phyloP scores from a whole-genome alignment of 2,329 filamentous ascomycete species.

The Domatiomyces catenatus region DNA sequence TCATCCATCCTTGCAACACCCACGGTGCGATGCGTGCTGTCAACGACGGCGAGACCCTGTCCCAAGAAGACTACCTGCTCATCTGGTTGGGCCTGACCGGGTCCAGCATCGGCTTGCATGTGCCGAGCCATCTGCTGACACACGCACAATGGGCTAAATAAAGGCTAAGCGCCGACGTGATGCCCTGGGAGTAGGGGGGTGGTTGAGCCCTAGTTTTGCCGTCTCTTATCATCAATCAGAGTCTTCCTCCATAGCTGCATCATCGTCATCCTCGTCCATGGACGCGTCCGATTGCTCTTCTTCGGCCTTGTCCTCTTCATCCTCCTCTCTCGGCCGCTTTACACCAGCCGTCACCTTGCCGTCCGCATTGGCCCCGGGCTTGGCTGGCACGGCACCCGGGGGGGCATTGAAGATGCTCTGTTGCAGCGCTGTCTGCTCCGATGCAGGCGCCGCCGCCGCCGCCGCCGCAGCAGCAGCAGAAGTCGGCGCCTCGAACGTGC shows the following conservation, averaged over 20 bases:
- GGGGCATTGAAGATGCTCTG: constrained; percentile 64
- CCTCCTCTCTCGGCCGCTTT: constrained; percentile 56
- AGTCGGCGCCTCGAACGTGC: constrained; percentile 62
- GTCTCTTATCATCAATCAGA: not conserved
- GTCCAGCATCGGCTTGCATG: constrained; percentile 59
- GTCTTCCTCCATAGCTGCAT: constrained; percentile 26
- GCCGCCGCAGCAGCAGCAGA: constrained; percentile 32
- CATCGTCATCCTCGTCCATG: constrained; percentile 59
- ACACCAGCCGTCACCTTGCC: constrained; percentile 39
- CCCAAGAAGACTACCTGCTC: constrained; percentile 56
- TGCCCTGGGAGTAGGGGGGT: not conserved
- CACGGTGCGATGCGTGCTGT: constrained; percentile 62
- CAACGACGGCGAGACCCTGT: constrained; percentile 26
- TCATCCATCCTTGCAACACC: constrained; percentile 83
- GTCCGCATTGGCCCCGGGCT: constrained; percentile 38
- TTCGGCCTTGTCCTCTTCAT: constrained; percentile 49
- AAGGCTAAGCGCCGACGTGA: not conserved
- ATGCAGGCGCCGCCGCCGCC: constrained; percentile 38
- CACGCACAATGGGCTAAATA: not conserved
- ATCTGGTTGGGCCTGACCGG: constrained; percentile 84
- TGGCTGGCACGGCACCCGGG: constrained; percentile 31
- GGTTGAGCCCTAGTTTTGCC: not conserved
- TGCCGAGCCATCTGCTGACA: constrained; percentile 50
- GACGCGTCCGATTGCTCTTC: constrained; percentile 40
- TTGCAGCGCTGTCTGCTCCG: constrained; percentile 60